Evolutionary conservation across 2,329 filamentous ascomycete genomes (phyloP).

Genomic region (Phoma sp.): DNA sequence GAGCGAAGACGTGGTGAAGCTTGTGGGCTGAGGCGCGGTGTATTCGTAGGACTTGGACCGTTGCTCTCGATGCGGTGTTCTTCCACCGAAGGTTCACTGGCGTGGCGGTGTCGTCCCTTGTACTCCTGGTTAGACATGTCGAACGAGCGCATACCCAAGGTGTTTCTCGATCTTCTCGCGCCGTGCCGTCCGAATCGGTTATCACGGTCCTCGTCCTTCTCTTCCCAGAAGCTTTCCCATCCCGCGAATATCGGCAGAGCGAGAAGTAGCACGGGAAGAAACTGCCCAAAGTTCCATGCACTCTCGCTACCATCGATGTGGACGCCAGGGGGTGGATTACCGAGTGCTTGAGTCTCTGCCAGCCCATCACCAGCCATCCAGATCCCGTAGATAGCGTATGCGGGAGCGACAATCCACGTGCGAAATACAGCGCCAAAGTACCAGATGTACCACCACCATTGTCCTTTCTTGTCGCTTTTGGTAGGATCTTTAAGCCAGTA

Average conservation of each 20-base stretch:
- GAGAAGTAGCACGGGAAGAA: constrained; percentile 39
- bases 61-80: constrained; percentile 25
- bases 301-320: constrained; percentile 32
- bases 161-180: constrained; percentile 17
- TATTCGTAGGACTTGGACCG: constrained; percentile 7
- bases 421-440: constrained; percentile 33
- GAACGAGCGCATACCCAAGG: constrained; percentile 8
- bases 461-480: constrained; percentile 17
- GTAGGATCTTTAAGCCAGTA: constrained; percentile 30
- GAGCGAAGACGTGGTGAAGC: constrained; percentile 4
- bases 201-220: constrained; percentile 34
- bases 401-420: constrained; percentile 42
- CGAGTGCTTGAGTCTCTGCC: constrained; percentile 36
- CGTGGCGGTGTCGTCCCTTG: constrained; percentile 2
- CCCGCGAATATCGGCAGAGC: constrained; percentile 42
- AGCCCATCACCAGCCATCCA: constrained; percentile 34
- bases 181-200: constrained; percentile 24
- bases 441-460: constrained; percentile 31
- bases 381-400: constrained; percentile 40
- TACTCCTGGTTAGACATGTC: background rate
- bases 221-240: constrained; percentile 42
- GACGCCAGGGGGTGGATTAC: constrained; percentile 24
- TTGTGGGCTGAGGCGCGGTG: background rate
- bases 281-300: constrained; percentile 43
- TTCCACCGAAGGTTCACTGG: constrained; percentile 22